phyloP scores from a whole-genome alignment of 208 protist species.

The Trypanosoma cruzi region DNA sequence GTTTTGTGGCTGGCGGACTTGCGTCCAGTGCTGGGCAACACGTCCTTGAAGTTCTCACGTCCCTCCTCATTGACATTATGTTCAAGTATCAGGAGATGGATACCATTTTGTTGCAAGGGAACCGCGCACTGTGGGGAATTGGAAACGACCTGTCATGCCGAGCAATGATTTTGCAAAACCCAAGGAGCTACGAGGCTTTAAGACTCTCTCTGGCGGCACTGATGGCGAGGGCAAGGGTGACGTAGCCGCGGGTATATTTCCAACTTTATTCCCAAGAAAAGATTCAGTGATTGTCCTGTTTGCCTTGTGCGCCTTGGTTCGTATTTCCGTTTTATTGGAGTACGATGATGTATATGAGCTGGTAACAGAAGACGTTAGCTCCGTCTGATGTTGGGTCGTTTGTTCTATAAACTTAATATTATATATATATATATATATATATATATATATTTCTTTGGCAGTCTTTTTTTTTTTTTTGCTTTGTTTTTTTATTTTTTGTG shows the following conservation, averaged over 20 bases:
- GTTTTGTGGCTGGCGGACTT: conserved; percentile 8
- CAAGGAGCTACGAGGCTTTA: conserved; percentile 62
- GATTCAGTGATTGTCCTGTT: neutral
- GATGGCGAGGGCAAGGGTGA: conserved; percentile 32
- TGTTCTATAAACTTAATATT: no score
- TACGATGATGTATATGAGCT: neutral
- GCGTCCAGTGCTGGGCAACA: conserved; percentile 31
- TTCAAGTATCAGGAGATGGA: conserved; percentile 72
- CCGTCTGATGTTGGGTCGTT: neutral
- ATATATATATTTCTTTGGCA: neutral
- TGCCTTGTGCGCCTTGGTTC: neutral
- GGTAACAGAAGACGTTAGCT: neutral
- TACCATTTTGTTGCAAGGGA: conserved; percentile 73
- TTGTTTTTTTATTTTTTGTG: no score
- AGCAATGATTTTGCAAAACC: conserved; percentile 70
- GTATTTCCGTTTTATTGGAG: neutral
- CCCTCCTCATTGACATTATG: conserved; percentile 80
- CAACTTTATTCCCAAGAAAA: neutral
- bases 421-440: conserved; percentile 1
- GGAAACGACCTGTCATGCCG: conserved; percentile 71
- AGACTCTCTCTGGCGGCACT: conserved; percentile 64
- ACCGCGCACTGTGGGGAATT: conserved; percentile 80
- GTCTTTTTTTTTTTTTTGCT: no score
- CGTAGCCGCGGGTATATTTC: neutral
- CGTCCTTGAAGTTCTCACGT: conserved; percentile 46